A percentile compares a stretch with the other conserved stretches of the same genome.
phyloP scores from a whole-genome alignment of 192 early-diverging fungal genomes.

The Podochytrium sp. region DNA sequence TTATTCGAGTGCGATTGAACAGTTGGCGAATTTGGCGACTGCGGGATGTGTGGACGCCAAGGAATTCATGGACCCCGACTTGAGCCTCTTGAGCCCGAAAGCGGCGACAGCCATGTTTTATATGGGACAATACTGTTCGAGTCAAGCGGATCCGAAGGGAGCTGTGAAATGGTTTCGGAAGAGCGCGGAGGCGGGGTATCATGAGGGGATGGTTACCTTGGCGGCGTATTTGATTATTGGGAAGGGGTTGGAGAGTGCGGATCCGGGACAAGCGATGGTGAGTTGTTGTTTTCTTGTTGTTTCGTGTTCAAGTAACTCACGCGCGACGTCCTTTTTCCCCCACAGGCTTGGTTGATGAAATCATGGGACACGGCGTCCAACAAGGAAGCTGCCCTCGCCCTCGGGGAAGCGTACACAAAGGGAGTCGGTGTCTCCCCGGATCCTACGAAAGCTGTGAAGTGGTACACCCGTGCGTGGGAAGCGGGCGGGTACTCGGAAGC shows the following conservation, averaged over 20 bases:
- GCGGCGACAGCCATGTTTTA: conserved; percentile 22
- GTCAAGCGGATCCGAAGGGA: conserved; percentile 24
- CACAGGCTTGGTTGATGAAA: conserved; percentile 38
- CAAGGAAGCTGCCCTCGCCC: conserved; percentile 35
- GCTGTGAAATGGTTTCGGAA: conserved; percentile 40
- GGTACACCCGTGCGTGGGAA: conserved; percentile 40
- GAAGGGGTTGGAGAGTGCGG: conserved; percentile 27
- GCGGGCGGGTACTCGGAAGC: conserved; percentile 33
- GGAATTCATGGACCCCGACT: conserved; percentile 32
- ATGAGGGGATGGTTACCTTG: conserved; percentile 31
- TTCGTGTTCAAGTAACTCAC: too few species aligned
- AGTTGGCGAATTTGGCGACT: conserved; percentile 18
- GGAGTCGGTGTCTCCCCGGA: conserved; percentile 35
- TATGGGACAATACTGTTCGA: conserved; percentile 29
- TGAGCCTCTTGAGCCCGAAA: conserved; percentile 11
- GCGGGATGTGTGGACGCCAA: conserved; percentile 28
- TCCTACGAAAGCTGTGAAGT: conserved; percentile 36
- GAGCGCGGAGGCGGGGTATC: conserved; percentile 33
- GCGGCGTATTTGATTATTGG: conserved; percentile 37
- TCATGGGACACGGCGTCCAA: conserved; percentile 31
- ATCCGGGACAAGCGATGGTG: conserved; percentile 33
- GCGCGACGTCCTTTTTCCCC: neutral
- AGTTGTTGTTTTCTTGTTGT: neutral
- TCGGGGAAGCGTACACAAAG: conserved; percentile 32
- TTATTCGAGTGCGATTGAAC: conserved; percentile 24